Percentiles rank a stretch among this genome's conserved stretches.
phyloP scores from a whole-genome alignment of 1,284 basidiomycete genomes.

The Moesziomyces sp. region DNA sequence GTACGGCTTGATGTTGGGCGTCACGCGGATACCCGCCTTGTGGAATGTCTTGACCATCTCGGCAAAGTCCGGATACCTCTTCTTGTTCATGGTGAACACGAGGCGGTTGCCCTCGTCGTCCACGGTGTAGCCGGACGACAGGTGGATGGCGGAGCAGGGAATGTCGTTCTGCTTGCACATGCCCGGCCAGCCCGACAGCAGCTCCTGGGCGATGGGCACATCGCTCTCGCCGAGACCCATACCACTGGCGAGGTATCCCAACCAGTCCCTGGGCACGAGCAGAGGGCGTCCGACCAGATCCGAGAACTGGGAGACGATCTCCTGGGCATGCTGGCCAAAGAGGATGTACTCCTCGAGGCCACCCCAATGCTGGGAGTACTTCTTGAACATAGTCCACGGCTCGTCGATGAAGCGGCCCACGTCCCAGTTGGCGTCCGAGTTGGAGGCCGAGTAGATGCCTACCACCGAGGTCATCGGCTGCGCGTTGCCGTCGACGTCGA shows the following conservation, averaged over 20 bases:
- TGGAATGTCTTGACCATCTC: conserved; percentile 69
- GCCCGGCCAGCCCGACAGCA: conserved; percentile 68
- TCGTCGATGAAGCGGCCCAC: conserved; percentile 69
- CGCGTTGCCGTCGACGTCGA: conserved; percentile 39
- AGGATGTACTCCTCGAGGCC: conserved; percentile 70
- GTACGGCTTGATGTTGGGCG: conserved; percentile 69
- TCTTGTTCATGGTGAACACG: conserved; percentile 70
- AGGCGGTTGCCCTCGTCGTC: conserved; percentile 68
- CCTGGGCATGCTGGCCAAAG: conserved; percentile 65
- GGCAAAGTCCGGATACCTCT: conserved; percentile 70
- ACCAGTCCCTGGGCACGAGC: conserved; percentile 69
- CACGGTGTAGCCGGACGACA: conserved; percentile 70
- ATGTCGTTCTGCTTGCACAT: conserved; percentile 69
- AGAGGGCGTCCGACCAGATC: conserved; percentile 68
- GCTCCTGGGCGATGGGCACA: conserved; percentile 69
- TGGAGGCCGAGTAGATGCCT: conserved; percentile 69
- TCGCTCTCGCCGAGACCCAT: conserved; percentile 70
- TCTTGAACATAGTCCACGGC: conserved; percentile 69
- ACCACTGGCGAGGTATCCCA: conserved; percentile 69
- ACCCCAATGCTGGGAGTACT: conserved; percentile 68
- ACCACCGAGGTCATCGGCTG: conserved; percentile 61
- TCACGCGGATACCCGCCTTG: conserved; percentile 69
- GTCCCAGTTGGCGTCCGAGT: conserved; percentile 69
- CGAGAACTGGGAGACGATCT: conserved; percentile 64
- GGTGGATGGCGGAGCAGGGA: conserved; percentile 65